Evolutionary conservation across 1,284 basidiomycete genomes (phyloP).

Genomic region (Neonothopanus nambi): DNA sequence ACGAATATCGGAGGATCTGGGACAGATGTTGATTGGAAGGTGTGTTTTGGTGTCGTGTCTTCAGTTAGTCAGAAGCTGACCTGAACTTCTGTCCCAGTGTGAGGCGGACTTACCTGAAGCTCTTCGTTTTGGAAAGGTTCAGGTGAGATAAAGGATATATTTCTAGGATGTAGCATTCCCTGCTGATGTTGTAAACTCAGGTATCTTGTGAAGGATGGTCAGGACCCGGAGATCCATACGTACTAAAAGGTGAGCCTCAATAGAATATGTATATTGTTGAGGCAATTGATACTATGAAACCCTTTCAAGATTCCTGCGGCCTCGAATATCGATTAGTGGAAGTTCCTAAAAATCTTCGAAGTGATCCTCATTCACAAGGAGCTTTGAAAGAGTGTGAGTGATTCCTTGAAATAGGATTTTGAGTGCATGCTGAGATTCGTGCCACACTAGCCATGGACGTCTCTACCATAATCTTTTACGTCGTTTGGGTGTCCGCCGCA

Average conservation of each 20-base stretch:
- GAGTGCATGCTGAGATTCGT: not conserved
- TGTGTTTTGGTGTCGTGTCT: conserved; percentile 27
- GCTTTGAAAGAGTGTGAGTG: conserved; percentile 16
- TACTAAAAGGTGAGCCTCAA: conserved; percentile 69
- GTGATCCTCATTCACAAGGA: conserved; percentile 33
- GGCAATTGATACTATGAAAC: not conserved
- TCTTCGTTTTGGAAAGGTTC: conserved; percentile 78
- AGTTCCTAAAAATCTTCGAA: conserved; percentile 51
- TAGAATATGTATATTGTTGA: conserved; percentile 23
- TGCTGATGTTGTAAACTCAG: conserved; percentile 16
- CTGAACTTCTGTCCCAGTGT: conserved; percentile 55
- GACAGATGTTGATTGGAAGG: conserved; percentile 84
- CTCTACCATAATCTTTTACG: conserved; percentile 49
- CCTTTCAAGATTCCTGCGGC: conserved; percentile 71
- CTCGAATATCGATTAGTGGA: conserved; percentile 79
- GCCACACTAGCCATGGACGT: conserved; percentile 38
- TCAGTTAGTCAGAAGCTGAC: not conserved
- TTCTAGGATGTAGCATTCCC: too few relatives aligned
- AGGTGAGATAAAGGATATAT: conserved; percentile 32
- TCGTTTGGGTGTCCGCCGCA: conserved; percentile 56
- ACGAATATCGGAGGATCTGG: conserved; percentile 75
- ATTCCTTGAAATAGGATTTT: not conserved
- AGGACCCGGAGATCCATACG: conserved; percentile 75
- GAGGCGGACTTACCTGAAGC: conserved; percentile 85
- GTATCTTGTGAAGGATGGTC: conserved; percentile 90